These are phyloP conservation scores for Podospora conica DNA, from an alignment of 495 filamentous ascomycete species.

Conservation along the genomic window DNA sequence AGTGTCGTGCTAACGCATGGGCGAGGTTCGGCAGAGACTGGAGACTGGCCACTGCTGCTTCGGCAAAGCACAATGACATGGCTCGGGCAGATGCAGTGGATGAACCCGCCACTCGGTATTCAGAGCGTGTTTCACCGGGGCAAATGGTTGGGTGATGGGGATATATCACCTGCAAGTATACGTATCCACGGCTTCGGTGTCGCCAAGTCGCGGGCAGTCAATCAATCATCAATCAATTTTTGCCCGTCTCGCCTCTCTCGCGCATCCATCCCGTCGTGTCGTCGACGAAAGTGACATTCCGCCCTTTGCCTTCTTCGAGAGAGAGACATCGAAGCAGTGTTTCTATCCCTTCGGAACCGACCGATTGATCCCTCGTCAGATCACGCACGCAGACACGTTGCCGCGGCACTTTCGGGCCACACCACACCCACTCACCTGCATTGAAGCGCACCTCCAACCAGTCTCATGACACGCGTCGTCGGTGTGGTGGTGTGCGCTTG, in stretches of 20 bases:
- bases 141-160: background rate
- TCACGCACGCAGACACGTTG: background rate
- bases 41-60: background rate
- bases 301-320: no score
- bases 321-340: no score
- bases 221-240: background rate
- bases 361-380: background rate
- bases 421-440: background rate
- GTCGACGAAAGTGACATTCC: background rate
- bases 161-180: background rate
- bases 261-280: background rate
- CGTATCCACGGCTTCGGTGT: background rate
- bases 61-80: background rate
- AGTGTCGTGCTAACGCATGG: background rate
- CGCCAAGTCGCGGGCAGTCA: background rate
- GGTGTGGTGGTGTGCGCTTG: no score
- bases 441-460: background rate
- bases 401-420: background rate
- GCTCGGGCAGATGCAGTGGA: background rate
- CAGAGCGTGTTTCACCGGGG: background rate
- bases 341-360: no score
- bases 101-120: background rate
- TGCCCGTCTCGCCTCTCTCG: background rate
- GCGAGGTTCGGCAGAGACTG: no score
- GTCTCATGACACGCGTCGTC: slow-evolving; percentile 10